Evolutionary conservation across 768 basidiomycete genomes (phyloP).

Genomic region (Phlegmacium glaucopus): DNA sequence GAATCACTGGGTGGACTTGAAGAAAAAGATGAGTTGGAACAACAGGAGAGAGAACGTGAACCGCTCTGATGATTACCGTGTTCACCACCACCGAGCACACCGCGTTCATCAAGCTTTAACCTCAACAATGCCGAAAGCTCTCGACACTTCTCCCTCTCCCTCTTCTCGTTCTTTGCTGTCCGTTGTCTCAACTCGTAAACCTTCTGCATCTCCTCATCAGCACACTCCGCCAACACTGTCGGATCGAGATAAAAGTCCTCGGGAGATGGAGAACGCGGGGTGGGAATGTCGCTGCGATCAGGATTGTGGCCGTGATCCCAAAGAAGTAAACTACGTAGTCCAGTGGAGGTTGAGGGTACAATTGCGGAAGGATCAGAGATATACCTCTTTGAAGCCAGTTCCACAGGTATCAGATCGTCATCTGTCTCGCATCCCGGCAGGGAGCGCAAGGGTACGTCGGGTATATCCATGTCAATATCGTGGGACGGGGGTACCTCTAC

Average conservation of each 20-base stretch:
- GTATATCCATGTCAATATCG: slow-evolving; percentile 8
- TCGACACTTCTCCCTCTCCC: slow-evolving; percentile 50
- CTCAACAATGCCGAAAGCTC: slow-evolving; percentile 56
- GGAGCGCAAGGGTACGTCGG: slow-evolving; percentile 16
- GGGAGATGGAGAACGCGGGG: slow-evolving; percentile 40
- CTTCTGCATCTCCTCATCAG: slow-evolving; percentile 36
- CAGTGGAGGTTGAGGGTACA: slow-evolving; percentile 9
- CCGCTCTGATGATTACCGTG: background rate
- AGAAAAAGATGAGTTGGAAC: background rate
- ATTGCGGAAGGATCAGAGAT: slow-evolving; percentile 16
- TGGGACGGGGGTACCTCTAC: slow-evolving; percentile 1
- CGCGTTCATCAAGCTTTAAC: slow-evolving; percentile 41
- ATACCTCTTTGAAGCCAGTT: slow-evolving; percentile 22
- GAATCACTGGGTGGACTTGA: too few relatives aligned
- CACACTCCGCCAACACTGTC: slow-evolving; percentile 23
- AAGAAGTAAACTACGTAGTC: slow-evolving; percentile 32
- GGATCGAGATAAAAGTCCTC: slow-evolving; percentile 32
- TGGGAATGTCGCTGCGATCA: slow-evolving; percentile 26
- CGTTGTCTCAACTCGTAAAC: slow-evolving; percentile 39
- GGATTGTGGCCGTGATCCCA: slow-evolving; percentile 32
- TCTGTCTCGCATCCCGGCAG: slow-evolving; percentile 34
- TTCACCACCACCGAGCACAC: background rate
- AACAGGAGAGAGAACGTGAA: too few relatives aligned
- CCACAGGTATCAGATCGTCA: slow-evolving; percentile 26
- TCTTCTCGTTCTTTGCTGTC: slow-evolving; percentile 30